phyloP scores from a whole-genome alignment of 2,329 filamentous ascomycete genomes.

The Xylariomycetidae sp. region DNA sequence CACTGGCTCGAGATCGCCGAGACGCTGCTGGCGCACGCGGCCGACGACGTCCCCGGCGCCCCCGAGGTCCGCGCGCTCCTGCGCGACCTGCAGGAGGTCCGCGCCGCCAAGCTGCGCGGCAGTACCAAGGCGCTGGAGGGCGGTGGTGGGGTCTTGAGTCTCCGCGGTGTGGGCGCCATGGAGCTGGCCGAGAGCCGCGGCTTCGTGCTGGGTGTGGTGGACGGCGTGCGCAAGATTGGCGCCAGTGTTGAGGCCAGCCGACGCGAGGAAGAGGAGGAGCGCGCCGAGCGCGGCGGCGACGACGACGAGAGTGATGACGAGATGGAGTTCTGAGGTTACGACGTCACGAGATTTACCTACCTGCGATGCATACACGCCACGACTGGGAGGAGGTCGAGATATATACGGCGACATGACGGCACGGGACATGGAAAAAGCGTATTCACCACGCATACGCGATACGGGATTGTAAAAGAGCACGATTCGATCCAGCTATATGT shows the following conservation, averaged over 20 bases:
- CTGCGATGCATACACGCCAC: no score
- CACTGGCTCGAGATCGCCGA: conserved; percentile 94
- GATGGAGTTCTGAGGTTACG: conserved; percentile 26
- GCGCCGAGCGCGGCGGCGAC: conserved; percentile 45
- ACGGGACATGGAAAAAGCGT: no score
- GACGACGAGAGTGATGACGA: conserved; percentile 58
- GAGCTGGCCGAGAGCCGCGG: conserved; percentile 82
- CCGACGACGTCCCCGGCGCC: conserved; percentile 71
- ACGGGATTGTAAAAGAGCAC: no score
- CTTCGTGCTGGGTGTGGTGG: conserved; percentile 80
- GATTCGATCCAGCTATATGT: no score
- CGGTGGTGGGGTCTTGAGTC: conserved; percentile 62
- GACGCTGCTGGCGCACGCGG: conserved; percentile 76
- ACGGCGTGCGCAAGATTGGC: conserved; percentile 79
- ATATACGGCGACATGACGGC: no score
- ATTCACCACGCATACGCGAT: no score
- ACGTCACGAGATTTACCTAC: no score
- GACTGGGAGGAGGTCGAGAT: no score
- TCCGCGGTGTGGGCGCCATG: conserved; percentile 80
- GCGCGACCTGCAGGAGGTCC: conserved; percentile 77
- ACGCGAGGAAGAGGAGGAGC: conserved; percentile 68
- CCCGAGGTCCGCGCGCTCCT: conserved; percentile 70
- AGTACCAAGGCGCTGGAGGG: conserved; percentile 67
- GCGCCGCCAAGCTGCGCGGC: conserved; percentile 80
- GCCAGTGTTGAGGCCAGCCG: conserved; percentile 72